Conservation (phyloP, 164 flowering plant species). For the Protea cynaroides region DNA sequence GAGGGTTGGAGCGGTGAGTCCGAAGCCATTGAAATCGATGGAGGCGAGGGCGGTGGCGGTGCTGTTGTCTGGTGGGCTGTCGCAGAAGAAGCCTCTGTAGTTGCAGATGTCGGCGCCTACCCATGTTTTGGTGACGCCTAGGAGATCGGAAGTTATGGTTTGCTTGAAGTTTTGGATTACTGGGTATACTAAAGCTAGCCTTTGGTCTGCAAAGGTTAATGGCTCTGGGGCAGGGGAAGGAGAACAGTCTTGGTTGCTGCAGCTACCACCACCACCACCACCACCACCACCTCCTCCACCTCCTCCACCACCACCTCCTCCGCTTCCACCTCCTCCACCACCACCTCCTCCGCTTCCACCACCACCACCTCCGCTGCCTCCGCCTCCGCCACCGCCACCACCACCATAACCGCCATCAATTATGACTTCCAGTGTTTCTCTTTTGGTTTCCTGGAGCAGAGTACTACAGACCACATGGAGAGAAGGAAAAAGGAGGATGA, state of each 20-base stretch:
- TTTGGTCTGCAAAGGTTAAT: conserved; percentile 27
- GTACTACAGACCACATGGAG: conserved; percentile 10
- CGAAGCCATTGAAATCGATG: conserved; percentile 39
- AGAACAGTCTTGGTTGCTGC: not conserved
- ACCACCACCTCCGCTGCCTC: conserved; percentile 4
- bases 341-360: not conserved
- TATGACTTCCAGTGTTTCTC: conserved; percentile 13
- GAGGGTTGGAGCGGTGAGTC: conserved; percentile 18
- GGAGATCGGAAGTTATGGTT: conserved; percentile 40
- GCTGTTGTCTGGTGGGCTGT: conserved; percentile 32
- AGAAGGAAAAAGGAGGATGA: conserved; percentile 4
- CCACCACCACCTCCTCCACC: not conserved
- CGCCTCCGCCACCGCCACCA: not conserved
- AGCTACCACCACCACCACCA: conserved; percentile 5
- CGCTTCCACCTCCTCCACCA: not conserved
- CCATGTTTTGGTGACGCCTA: conserved; percentile 42
- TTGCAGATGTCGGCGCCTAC: conserved; percentile 44
- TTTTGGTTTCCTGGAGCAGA: not conserved
- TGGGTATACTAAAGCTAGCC: conserved; percentile 33
- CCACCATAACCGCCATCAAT: conserved; percentile 1
- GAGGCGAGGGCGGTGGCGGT: conserved; percentile 23
- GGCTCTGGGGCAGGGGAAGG: conserved; percentile 10
- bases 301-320: not conserved
- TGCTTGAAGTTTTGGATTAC: conserved; percentile 47
- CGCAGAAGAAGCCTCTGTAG: conserved; percentile 59